Evolutionary conservation across 768 basidiomycete species (phyloP).

Genomic region (Trichaptum fuscoviolaceum): DNA sequence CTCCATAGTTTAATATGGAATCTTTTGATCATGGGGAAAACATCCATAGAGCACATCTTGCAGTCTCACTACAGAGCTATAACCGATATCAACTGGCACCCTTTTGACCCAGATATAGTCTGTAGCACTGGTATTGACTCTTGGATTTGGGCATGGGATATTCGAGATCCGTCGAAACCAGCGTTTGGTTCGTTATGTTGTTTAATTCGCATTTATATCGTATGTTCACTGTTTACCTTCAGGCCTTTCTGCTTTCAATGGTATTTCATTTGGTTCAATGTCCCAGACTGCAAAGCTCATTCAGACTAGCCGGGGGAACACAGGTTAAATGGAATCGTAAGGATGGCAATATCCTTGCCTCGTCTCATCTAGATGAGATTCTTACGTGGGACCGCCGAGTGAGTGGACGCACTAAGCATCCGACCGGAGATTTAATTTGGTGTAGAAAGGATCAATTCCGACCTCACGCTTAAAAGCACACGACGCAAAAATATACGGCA

Average conservation of each 20-base stretch:
- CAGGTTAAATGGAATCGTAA: constrained; percentile 97
- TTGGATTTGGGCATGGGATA: constrained; percentile 93
- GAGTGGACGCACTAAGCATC: constrained; percentile 22
- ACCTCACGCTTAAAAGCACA: constrained; percentile 74
- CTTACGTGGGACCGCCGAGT: constrained; percentile 94
- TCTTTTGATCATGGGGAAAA: constrained; percentile 64
- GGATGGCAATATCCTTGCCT: constrained; percentile 82
- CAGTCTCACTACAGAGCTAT: constrained; percentile 92
- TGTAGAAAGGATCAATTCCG: constrained; percentile 84
- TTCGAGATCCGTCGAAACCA: constrained; percentile 65
- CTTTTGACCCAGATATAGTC: constrained; percentile 75
- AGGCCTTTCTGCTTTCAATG: constrained; percentile 58
- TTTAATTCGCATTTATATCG: background rate
- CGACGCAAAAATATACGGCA: constrained; percentile 91
- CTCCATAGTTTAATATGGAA: constrained; percentile 84
- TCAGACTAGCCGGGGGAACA: constrained; percentile 65
- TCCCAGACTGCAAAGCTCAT: background rate
- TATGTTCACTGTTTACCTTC: background rate
- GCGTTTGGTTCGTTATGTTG: constrained; percentile 46
- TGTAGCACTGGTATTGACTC: constrained; percentile 91
- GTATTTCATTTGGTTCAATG: constrained; percentile 23
- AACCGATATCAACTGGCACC: constrained; percentile 98
- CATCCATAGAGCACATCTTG: constrained; percentile 78
- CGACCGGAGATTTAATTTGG: background rate
- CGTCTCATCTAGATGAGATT: constrained; percentile 81